These are phyloP conservation scores for Carex arenaria DNA, from an alignment of 202 grass and related monocot species.

Conservation along the genomic window DNA sequence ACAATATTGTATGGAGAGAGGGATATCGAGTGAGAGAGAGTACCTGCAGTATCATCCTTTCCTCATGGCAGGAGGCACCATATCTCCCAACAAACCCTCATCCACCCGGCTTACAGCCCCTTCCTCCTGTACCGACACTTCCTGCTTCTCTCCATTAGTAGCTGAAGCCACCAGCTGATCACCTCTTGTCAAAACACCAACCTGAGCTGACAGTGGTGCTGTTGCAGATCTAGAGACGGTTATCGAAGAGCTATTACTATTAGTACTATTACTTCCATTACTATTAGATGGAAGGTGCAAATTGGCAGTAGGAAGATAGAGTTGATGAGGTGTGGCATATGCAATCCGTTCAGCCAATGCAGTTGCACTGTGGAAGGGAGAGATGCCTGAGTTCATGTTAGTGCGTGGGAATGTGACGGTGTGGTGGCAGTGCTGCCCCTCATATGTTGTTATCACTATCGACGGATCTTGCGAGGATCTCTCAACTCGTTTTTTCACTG, in stretches of 20 bases:
- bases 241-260: background rate
- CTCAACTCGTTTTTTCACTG: slow-evolving; percentile 90
- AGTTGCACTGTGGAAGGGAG: slow-evolving; percentile 35
- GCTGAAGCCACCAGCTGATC: background rate
- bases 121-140: background rate
- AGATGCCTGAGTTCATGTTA: background rate
- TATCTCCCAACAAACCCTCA: slow-evolving; percentile 72
- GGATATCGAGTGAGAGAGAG: background rate
- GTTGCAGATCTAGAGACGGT: background rate
- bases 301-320: slow-evolving; percentile 22
- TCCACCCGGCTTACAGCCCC: slow-evolving; percentile 22
- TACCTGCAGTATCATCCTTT: slow-evolving; percentile 30
- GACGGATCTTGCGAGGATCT: slow-evolving; percentile 56
- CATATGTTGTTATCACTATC: slow-evolving; percentile 90
- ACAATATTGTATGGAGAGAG: background rate
- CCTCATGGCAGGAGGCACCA: slow-evolving; percentile 72
- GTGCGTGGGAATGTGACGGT: slow-evolving; percentile 44
- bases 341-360: slow-evolving; percentile 46
- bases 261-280: slow-evolving; percentile 8
- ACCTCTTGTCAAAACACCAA: background rate
- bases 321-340: slow-evolving; percentile 27
- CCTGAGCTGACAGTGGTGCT: background rate
- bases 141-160: background rate
- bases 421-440: slow-evolving; percentile 89
- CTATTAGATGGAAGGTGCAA: slow-evolving; percentile 15